These are phyloP conservation scores for Amanita thiersii DNA, from an alignment of 768 basidiomycete genomes.

Conservation along the genomic window DNA sequence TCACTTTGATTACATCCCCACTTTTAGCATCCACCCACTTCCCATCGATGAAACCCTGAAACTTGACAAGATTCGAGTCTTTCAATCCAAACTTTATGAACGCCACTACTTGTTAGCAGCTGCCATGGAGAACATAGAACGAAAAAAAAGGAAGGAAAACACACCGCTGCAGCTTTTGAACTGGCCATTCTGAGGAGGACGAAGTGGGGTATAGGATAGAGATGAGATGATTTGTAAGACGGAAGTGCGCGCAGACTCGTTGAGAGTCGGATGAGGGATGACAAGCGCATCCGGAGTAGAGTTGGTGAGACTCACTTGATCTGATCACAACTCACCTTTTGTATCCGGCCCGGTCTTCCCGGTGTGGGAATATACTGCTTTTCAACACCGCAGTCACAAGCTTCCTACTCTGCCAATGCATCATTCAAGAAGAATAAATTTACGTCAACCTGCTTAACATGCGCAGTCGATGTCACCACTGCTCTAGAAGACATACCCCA, in stretches of 20 bases:
- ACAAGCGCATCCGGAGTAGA: constrained; percentile 14
- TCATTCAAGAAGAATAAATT: too few species aligned
- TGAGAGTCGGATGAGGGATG: constrained; percentile 18
- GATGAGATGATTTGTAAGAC: constrained; percentile 1
- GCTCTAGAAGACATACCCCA: too few species aligned
- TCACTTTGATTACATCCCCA: constrained; percentile 65
- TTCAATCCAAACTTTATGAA: constrained; percentile 61
- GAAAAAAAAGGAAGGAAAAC: constrained; percentile 9
- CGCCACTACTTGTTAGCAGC: neutral
- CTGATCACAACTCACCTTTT: neutral
- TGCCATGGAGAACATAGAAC: neutral
- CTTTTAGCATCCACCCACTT: constrained; percentile 80
- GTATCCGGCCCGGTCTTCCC: too few species aligned
- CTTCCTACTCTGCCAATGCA: too few species aligned
- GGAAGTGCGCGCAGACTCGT: constrained; percentile 7
- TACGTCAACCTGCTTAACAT: too few species aligned
- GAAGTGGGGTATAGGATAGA: constrained; percentile 1
- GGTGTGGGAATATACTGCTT: too few species aligned
- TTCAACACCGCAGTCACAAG: too few species aligned
- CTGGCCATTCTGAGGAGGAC: constrained; percentile 48
- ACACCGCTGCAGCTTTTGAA: constrained; percentile 34
- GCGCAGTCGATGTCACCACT: too few species aligned
- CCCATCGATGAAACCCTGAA: constrained; percentile 74
- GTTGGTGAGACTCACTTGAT: constrained; percentile 11
- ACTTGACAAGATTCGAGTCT: constrained; percentile 67